A percentile compares a stretch with the other conserved stretches of the same genome.
These are phyloP conservation scores for Parachaetomium inaequale DNA, from an alignment of 495 filamentous ascomycete genomes.

Conservation along the genomic window DNA sequence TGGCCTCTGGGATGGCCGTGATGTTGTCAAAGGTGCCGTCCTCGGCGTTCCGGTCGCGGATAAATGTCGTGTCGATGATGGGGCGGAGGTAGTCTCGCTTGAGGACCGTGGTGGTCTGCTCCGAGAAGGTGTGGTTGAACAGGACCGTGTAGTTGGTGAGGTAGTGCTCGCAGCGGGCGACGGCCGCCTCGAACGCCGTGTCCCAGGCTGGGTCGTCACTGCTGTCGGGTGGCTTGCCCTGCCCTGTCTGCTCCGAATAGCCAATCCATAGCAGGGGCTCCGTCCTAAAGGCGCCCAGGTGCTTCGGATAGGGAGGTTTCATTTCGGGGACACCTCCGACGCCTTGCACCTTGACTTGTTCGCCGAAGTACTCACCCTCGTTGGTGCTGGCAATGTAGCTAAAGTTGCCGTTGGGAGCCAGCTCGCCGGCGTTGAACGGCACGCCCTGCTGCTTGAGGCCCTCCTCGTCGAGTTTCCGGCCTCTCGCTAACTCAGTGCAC, in stretches of 20 bases:
- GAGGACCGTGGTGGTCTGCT: constrained; percentile 21
- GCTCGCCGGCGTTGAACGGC: constrained; percentile 23
- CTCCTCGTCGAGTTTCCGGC: constrained; percentile 17
- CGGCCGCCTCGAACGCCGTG: constrained; percentile 18
- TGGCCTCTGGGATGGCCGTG: constrained; percentile 21
- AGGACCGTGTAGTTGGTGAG: constrained; percentile 28
- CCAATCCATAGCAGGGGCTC: constrained; percentile 31
- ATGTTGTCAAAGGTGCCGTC: constrained; percentile 29
- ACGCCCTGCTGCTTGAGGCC: constrained; percentile 15
- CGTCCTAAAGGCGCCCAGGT: constrained; percentile 27
- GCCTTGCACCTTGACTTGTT: constrained; percentile 17
- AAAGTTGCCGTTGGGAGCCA: constrained; percentile 25
- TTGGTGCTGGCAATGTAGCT: constrained; percentile 23
- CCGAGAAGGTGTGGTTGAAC: constrained; percentile 28
- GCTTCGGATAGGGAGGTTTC: constrained; percentile 21
- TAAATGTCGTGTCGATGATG: constrained; percentile 25
- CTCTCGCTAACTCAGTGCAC: constrained; percentile 23
- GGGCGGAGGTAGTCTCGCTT: constrained; percentile 19
- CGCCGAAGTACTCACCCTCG: constrained; percentile 24
- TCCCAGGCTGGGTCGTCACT: constrained; percentile 8
- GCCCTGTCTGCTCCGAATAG: constrained; percentile 6
- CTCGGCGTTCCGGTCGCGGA: constrained; percentile 13
- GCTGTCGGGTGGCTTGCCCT: constrained; percentile 13
- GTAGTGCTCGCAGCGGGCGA: constrained; percentile 31
- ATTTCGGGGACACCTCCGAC: constrained; percentile 9